These are phyloP conservation scores for Ganoderma boninense DNA, from an alignment of 1,284 basidiomycete species.

Conservation along the genomic window DNA sequence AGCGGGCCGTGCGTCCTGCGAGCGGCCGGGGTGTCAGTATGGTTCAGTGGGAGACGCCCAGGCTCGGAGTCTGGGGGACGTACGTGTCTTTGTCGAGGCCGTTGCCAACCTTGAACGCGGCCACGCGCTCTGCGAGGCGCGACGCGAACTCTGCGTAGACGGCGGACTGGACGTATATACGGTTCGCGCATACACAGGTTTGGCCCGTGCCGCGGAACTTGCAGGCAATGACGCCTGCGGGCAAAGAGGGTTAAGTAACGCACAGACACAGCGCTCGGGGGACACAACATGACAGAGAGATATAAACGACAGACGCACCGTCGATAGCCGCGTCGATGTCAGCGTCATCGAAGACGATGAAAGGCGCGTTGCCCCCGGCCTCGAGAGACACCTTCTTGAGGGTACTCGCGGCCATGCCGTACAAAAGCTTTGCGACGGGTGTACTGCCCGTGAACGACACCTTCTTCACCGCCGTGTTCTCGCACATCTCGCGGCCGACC, in stretches of 20 bases:
- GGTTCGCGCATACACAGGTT: slow-evolving; percentile 88
- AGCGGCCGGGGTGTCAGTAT: too few relatives aligned
- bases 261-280: neutral
- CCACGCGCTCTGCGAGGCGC: slow-evolving; percentile 83
- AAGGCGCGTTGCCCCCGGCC: slow-evolving; percentile 91
- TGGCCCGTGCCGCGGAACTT: slow-evolving; percentile 96
- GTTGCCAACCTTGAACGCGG: slow-evolving; percentile 91
- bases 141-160: slow-evolving; percentile 90
- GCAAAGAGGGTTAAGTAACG: neutral
- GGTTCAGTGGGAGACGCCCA: neutral
- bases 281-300: too few relatives aligned
- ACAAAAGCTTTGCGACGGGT: slow-evolving; percentile 89
- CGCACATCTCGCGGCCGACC: slow-evolving; percentile 86
- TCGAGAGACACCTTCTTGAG: slow-evolving; percentile 94
- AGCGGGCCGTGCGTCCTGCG: slow-evolving; percentile 91
- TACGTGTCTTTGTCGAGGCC: slow-evolving; percentile 85
- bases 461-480: slow-evolving; percentile 82
- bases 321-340: slow-evolving; percentile 95
- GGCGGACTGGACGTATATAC: slow-evolving; percentile 87
- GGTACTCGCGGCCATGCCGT: slow-evolving; percentile 84
- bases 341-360: slow-evolving; percentile 98
- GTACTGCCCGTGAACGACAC: slow-evolving; percentile 97
- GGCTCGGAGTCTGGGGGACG: too few relatives aligned
- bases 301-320: too few relatives aligned
- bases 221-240: slow-evolving; percentile 77